Conservation (phyloP, 257 asterid species). For the Knoxia roxburghii region DNA sequence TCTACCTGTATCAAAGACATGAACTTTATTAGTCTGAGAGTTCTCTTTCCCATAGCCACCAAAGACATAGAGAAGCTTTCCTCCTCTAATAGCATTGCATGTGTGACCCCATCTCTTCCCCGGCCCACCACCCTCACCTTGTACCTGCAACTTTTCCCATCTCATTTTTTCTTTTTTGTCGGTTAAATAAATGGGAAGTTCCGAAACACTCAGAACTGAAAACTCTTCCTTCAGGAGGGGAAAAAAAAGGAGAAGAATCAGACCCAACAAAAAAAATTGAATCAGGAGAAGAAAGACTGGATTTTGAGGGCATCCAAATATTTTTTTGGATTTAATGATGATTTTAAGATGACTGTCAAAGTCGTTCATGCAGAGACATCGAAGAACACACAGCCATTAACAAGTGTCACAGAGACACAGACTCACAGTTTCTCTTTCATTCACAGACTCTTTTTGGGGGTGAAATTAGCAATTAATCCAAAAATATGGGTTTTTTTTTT, state of each 20-base stretch:
- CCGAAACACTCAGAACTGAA: background rate
- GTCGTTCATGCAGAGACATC: constrained; percentile 22
- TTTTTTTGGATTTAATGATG: too few relatives aligned
- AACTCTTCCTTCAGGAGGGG: background rate
- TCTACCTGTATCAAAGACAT: constrained; percentile 73
- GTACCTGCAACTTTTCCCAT: constrained; percentile 69
- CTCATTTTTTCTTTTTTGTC: constrained; percentile 35
- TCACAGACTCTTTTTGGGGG: constrained; percentile 3
- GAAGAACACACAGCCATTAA: constrained; percentile 9
- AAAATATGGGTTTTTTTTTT: background rate
- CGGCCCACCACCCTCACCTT: constrained; percentile 54
- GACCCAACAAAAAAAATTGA: background rate
- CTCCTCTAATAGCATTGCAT: constrained; percentile 84
- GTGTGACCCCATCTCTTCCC: constrained; percentile 99
- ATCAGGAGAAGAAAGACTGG: constrained; percentile 4
- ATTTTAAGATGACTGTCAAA: background rate
- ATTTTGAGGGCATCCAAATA: background rate
- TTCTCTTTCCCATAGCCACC: constrained; percentile 91
- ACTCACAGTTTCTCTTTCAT: background rate
- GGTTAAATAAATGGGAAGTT: background rate
- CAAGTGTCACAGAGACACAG: constrained; percentile 9
- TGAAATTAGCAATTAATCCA: background rate
- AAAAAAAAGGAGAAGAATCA: background rate
- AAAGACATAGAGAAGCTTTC: constrained; percentile 83
- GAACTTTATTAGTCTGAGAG: constrained; percentile 86